Percentiles rank a stretch among this genome's conserved stretches.
phyloP scores from a whole-genome alignment of 139 green algal genomes.

The Parachlorella kessleri region DNA sequence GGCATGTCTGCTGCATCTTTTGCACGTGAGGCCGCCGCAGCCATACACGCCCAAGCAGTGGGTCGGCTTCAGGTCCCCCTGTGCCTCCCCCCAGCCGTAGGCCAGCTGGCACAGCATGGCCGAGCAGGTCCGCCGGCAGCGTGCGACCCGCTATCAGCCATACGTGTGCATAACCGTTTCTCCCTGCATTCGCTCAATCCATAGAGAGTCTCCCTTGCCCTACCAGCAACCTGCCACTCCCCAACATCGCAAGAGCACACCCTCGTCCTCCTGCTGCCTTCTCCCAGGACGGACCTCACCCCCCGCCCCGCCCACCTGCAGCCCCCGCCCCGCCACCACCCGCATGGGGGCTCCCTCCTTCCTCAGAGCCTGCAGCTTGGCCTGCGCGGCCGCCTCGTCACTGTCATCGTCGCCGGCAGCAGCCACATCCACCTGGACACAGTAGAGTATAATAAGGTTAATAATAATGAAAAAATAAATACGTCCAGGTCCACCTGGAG shows the following conservation, averaged over 20 bases:
- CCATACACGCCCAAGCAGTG: neutral
- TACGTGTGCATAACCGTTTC: no score
- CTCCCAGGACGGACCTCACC: no score
- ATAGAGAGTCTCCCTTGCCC: no score
- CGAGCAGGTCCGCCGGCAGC: no score
- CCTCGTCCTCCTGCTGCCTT: no score
- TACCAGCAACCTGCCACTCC: no score
- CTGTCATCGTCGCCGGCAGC: slow-evolving; percentile 27
- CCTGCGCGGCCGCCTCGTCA: slow-evolving; percentile 56
- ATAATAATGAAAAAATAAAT: neutral
- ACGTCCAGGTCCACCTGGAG: no score
- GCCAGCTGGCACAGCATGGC: neutral
- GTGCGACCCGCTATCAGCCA: no score
- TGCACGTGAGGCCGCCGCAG: neutral
- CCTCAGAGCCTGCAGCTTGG: slow-evolving; percentile 55
- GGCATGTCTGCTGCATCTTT: neutral
- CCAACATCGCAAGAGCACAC: no score
- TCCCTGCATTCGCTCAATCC: no score
- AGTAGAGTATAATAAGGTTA: neutral
- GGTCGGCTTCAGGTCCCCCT: neutral
- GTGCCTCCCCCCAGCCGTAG: no score
- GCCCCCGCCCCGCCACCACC: slow-evolving; percentile 53
- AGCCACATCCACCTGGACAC: slow-evolving; percentile 26
- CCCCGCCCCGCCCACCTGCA: slow-evolving; percentile 23
- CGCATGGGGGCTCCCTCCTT: slow-evolving; percentile 63